Conservation (phyloP, 2,329 filamentous ascomycete genomes). For the Colletotrichum camelliae region DNA sequence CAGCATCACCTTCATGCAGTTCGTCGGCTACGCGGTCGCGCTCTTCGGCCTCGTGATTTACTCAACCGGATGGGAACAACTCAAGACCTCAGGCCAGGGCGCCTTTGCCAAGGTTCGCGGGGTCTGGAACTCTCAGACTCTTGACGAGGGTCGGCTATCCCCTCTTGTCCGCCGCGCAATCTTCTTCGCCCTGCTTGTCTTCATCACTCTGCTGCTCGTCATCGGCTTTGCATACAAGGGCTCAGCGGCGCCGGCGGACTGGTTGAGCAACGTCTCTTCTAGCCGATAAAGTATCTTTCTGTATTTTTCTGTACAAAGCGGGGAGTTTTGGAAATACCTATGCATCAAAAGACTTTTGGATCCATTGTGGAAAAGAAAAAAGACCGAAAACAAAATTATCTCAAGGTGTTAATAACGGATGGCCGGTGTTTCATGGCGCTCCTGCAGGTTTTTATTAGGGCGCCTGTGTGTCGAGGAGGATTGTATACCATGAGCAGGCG, state of each 20-base stretch:
- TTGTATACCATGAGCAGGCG: not conserved
- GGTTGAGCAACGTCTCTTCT: not conserved
- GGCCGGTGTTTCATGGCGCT: not conserved
- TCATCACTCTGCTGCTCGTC: constrained; percentile 25
- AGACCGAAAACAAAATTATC: not conserved
- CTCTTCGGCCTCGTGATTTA: constrained; percentile 56
- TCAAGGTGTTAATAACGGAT: not conserved
- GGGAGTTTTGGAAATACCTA: not conserved
- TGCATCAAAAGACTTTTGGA: not conserved
- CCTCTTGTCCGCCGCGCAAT: constrained; percentile 26
- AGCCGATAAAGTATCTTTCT: not conserved
- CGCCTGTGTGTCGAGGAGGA: not conserved
- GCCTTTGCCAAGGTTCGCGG: constrained; percentile 18
- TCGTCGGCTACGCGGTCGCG: constrained; percentile 79
- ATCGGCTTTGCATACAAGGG: constrained; percentile 22
- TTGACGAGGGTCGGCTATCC: constrained; percentile 26
- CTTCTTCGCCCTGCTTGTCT: constrained; percentile 17
- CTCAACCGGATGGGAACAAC: constrained; percentile 44
- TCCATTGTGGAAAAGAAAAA: not conserved
- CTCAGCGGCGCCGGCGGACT: constrained; percentile 3
- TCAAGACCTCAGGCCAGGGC: constrained; percentile 21
- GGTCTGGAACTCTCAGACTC: constrained; percentile 19
- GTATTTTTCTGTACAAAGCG: not conserved
- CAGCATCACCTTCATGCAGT: constrained; percentile 72
- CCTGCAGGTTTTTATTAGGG: not conserved